Evolutionary conservation across 192 early-diverging fungal species (phyloP), one percentile per base, ranked within the genome.

Genomic region (Backusella australiensis): DNA sequence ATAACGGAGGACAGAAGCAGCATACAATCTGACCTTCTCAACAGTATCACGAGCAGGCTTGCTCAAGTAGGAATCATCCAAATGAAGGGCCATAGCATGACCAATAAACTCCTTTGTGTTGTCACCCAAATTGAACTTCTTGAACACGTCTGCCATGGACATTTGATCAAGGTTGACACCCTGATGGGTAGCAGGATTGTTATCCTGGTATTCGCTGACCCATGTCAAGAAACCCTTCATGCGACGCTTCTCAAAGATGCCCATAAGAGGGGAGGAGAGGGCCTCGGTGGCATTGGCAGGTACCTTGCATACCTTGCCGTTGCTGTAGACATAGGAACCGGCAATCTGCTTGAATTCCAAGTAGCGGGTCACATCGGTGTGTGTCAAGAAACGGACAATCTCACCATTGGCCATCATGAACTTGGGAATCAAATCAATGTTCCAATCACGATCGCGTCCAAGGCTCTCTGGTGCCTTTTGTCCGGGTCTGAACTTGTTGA

Each of bases 351-450:
- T 95, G 88, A 99, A 98, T 85, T 98, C 97, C 38, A 99, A 86
- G 88, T 99, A 99, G 56, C 96, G 91, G 21, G 97, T 98, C 17
- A 99, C 97, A 77, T 98, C 95, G 26, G 97, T 98, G 86, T 99
- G 95, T 75, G 93, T 92, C 59, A 99, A 89, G 67, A 99, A 96
- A 78, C 92, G 94, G 76, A 98, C 94, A 81, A 99, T 94, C 78
- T 97, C 97, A 67, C 98, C 98, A 74, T 95, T 95, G 42, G 95
- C 96, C 97, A 99, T 99, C 86, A 98, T 94, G 85, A 99, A 99
- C 87, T 99, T 99, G 78, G 98, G 98, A 73, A 99, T 97, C 80
- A 98, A 84, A 84, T 99, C 98, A 68, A 99, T 90, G 87, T 95
- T 96, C 84, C 93, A 99, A 86, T 99, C 97, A 71, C 97, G 92